Evolutionary conservation across 1,139 yeast species (phyloP), one percentile per base, ranked within the genome.

Genomic region (Pneumocystis canis): DNA sequence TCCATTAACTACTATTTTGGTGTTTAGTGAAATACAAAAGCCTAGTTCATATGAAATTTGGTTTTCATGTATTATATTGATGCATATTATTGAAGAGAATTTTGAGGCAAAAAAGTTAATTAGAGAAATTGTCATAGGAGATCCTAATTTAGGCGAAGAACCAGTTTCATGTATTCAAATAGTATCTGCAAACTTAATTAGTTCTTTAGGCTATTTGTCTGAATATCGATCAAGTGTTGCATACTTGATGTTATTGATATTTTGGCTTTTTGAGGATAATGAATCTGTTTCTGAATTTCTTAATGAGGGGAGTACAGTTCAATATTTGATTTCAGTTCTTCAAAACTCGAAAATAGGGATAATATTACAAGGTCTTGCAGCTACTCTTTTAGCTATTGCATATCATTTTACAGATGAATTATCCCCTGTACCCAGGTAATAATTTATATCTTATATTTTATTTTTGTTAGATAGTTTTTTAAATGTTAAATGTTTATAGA

Each of bases 171-270:
- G 86, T 1, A 81, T 92, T 33, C 95, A 87, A 70, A 89, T 96
- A 0, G 77, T 89, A 58, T 79, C 94, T 0, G 95, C 92, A 58
- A 79, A 89, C 58, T 75, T 90, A 39, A 79, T 88, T 0, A 81
- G 90, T 0, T 79, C 87, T 0, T 74, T 92, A 30, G 81, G 82
- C 20, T 77, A 80, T 60, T 75, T 78, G 47, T 61, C 63, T n/a
- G 96, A 90, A 71, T 84, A 88, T 2, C 79, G 97, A 67, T 82
- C 89, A 5, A 80, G 96, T 0, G 80, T 88, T 62, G 88, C 92
- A 0, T 90, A 89, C 68, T 74, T 88, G 61, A 85, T 87, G 83
- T 77, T 92, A 18, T 76, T 94, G 58, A 80, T 85, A 0, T 78
- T 79, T 20, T 88, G 96, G 94, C 73, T 89, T 54, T 90, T 79